Conservation (phyloP, 495 filamentous ascomycete species). For the Hyaloscypha bicolor region DNA sequence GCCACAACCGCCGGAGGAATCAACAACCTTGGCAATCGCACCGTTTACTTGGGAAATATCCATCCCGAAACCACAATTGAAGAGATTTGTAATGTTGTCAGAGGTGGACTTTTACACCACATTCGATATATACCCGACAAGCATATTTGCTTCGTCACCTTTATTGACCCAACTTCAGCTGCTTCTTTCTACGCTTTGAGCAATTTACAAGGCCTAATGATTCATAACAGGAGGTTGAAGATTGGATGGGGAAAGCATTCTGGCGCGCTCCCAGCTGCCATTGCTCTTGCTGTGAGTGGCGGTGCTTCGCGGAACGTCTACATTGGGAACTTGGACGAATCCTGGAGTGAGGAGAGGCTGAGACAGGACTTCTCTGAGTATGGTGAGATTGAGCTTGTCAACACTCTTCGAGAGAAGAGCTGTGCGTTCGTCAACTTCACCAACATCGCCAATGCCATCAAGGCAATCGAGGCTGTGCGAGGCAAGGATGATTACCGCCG, state of each 20-base stretch:
- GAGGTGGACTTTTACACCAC: conserved; percentile 91
- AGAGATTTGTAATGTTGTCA: conserved; percentile 97
- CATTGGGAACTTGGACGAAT: conserved; percentile 95
- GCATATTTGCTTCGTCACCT: conserved; percentile 99
- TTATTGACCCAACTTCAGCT: conserved; percentile 97
- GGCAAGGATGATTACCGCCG: conserved; percentile 94
- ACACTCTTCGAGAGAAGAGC: conserved; percentile 96
- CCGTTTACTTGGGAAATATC: conserved; percentile 97
- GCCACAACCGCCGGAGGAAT: conserved; percentile 95
- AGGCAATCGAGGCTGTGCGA: conserved; percentile 94
- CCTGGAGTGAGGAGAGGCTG: conserved; percentile 94
- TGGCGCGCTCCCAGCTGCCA: conserved; percentile 92
- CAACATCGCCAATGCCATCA: conserved; percentile 99
- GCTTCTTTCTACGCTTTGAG: conserved; percentile 97
- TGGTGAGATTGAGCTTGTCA: conserved; percentile 97
- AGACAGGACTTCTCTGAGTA: conserved; percentile 97
- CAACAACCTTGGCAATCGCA: conserved; percentile 95
- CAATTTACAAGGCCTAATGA: conserved; percentile 97
- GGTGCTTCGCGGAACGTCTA: conserved; percentile 97
- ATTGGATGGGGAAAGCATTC: conserved; percentile 99
- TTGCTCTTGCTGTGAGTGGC: conserved; percentile 93
- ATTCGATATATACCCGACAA: conserved; percentile 99
- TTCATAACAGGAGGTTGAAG: conserved; percentile 96
- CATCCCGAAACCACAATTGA: conserved; percentile 98
- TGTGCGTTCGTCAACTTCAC: conserved; percentile 99